Percentiles rank a stretch among this genome's conserved stretches.
These are phyloP conservation scores for Rhypophila decipiens DNA, from an alignment of 495 filamentous ascomycete genomes.

Conservation along the genomic window DNA sequence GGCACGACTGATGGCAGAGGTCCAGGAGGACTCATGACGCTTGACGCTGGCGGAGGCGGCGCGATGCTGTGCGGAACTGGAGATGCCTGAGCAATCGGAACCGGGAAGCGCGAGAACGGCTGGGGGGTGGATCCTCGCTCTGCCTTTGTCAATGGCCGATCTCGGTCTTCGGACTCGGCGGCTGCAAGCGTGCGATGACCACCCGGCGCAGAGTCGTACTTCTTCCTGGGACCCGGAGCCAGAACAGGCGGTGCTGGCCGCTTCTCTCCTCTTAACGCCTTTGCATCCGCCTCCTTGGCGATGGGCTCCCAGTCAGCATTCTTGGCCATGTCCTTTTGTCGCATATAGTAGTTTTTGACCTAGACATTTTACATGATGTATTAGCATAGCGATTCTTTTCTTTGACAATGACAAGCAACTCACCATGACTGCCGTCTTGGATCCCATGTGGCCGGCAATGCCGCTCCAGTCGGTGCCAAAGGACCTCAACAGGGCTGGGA, in stretches of 20 bases:
- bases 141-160: constrained; percentile 40
- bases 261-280: constrained; percentile 62
- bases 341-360: constrained; percentile 89
- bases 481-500: constrained; percentile 65
- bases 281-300: constrained; percentile 63
- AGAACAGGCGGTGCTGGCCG: constrained; percentile 61
- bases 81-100: constrained; percentile 32
- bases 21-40: constrained; percentile 10
- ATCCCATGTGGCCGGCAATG: constrained; percentile 81
- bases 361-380: no score
- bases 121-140: constrained; percentile 26
- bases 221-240: constrained; percentile 42
- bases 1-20: constrained; percentile 6
- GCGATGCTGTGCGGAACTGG: constrained; percentile 18
- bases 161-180: constrained; percentile 48
- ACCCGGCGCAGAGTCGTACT: constrained; percentile 47
- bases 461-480: constrained; percentile 85
- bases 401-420: constrained; percentile 14
- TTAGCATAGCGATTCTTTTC: no score
- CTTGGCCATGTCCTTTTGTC: constrained; percentile 56
- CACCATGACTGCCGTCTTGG: constrained; percentile 94
- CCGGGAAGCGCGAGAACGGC: constrained; percentile 34
- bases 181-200: constrained; percentile 51
- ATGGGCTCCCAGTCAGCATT: constrained; percentile 63
- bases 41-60: constrained; percentile 13